Conservation (phyloP, 2,329 filamentous ascomycete species). For the Didymosphaeria variabile region DNA sequence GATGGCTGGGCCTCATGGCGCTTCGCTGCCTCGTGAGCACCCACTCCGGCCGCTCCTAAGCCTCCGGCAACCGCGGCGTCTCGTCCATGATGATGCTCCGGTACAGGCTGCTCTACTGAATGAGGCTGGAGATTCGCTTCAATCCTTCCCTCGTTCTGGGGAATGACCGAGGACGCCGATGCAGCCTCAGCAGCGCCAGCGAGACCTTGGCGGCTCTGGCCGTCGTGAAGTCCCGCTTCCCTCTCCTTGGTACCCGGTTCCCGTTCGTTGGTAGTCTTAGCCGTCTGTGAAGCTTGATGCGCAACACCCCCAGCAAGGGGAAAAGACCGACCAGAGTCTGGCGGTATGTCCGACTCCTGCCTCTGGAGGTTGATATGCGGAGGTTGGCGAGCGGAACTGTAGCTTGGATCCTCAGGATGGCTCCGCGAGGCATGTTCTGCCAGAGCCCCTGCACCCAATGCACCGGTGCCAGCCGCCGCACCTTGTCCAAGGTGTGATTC, state of each 20-base stretch:
- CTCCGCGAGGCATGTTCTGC: conserved; percentile 17
- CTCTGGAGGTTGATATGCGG: conserved; percentile 26
- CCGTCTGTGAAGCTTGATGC: conserved; percentile 19
- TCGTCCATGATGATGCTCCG: conserved; percentile 34
- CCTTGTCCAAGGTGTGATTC: conserved; percentile 8
- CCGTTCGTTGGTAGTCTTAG: conserved; percentile 16
- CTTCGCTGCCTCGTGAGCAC: conserved; percentile 31
- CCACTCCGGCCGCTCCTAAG: conserved; percentile 33
- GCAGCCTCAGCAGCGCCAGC: conserved; percentile 30
- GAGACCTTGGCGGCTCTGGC: conserved; percentile 35
- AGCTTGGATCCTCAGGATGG: conserved; percentile 18
- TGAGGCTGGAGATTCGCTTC: conserved; percentile 7
- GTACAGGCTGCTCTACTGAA: not conserved
- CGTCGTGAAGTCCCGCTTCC: conserved; percentile 23
- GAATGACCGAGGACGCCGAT: conserved; percentile 11
- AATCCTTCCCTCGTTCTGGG: conserved; percentile 13
- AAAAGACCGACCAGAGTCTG: conserved; percentile 40
- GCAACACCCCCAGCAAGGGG: conserved; percentile 47
- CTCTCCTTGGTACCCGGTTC: conserved; percentile 33
- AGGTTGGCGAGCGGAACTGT: conserved; percentile 19
- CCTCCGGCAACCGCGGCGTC: conserved; percentile 38
- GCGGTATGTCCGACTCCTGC: conserved; percentile 1
- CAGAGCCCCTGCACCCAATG: conserved; percentile 16
- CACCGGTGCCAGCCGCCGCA: conserved; percentile 15
- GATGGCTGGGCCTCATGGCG: conserved; percentile 8